Evolutionary conservation across 257 asterid species (phyloP).

Genomic region (Forsythia suspensa): DNA sequence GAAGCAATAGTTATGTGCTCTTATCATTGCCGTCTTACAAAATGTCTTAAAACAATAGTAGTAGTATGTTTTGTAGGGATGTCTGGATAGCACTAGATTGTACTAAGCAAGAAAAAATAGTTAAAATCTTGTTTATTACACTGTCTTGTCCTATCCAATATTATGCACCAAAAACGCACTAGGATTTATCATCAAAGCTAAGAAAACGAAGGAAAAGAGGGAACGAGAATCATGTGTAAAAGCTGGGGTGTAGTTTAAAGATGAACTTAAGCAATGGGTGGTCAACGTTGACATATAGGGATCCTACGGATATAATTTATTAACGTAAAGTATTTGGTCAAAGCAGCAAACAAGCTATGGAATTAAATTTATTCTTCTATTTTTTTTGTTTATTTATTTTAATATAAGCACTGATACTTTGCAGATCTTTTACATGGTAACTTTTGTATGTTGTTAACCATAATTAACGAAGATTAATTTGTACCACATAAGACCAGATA

Average conservation of each 20-base stretch:
- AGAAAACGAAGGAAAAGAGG: too few species aligned
- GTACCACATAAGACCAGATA: background rate
- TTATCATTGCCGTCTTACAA: background rate
- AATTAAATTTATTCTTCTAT: constrained; percentile 27
- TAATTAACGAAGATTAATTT: constrained; percentile 26
- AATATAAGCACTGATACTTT: constrained; percentile 27
- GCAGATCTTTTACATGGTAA: background rate
- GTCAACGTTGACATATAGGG: constrained; percentile 33
- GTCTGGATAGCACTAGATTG: background rate
- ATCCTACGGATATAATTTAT: constrained; percentile 8
- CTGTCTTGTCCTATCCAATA: too few species aligned
- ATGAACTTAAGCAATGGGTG: constrained; percentile 15
- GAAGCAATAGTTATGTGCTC: background rate
- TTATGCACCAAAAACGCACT: too few species aligned
- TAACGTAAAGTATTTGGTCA: background rate
- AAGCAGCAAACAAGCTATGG: constrained; percentile 16
- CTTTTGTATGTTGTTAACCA: background rate
- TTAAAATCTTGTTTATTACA: too few species aligned
- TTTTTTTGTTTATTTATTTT: constrained; percentile 37
- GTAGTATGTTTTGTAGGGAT: background rate
- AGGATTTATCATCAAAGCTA: too few species aligned
- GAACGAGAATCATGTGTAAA: too few species aligned
- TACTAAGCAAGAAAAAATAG: background rate
- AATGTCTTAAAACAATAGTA: background rate
- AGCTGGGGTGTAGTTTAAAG: too few species aligned